Conservation (phyloP, 2,329 filamentous ascomycete genomes). For the Scytalidium lignicola region DNA sequence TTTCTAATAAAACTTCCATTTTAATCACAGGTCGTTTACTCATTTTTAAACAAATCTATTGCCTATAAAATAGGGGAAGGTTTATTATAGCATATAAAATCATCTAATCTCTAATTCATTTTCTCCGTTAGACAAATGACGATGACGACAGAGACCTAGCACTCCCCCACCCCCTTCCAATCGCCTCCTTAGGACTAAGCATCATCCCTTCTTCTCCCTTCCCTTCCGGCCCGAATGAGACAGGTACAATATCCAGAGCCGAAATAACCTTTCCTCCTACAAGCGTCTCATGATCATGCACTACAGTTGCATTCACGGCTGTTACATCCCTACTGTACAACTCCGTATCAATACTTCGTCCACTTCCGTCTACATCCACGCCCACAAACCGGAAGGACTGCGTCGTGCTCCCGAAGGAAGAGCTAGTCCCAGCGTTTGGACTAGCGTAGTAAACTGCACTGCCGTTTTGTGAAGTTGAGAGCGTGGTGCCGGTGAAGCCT, state of each 20-base stretch:
- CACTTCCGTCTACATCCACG: slow-evolving; percentile 30
- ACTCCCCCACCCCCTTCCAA: slow-evolving; percentile 31
- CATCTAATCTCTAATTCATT: no score
- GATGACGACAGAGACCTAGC: slow-evolving; percentile 8
- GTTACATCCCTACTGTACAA: slow-evolving; percentile 54
- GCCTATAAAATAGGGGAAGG: no score
- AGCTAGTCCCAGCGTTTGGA: slow-evolving; percentile 40
- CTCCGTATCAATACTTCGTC: slow-evolving; percentile 28
- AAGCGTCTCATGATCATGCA: slow-evolving; percentile 41
- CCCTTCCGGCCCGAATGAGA: neutral
- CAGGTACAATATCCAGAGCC: slow-evolving; percentile 6
- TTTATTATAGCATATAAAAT: no score
- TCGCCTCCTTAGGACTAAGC: slow-evolving; percentile 27
- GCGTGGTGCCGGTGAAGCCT: slow-evolving; percentile 31
- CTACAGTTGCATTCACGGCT: slow-evolving; percentile 48
- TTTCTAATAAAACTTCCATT: no score
- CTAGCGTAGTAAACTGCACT: slow-evolving; percentile 49
- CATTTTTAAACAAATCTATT: no score
- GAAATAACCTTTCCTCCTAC: slow-evolving; percentile 19
- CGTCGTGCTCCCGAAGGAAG: slow-evolving; percentile 48
- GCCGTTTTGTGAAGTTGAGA: slow-evolving; percentile 52
- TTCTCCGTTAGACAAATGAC: neutral
- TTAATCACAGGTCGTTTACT: no score
- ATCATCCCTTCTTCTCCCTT: slow-evolving; percentile 2
- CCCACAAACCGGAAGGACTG: slow-evolving; percentile 50